A percentile compares a stretch with the other conserved stretches of the same genome.
Conservation (phyloP, 208 protist species). For the Tritrichomonas musculus region DNA sequence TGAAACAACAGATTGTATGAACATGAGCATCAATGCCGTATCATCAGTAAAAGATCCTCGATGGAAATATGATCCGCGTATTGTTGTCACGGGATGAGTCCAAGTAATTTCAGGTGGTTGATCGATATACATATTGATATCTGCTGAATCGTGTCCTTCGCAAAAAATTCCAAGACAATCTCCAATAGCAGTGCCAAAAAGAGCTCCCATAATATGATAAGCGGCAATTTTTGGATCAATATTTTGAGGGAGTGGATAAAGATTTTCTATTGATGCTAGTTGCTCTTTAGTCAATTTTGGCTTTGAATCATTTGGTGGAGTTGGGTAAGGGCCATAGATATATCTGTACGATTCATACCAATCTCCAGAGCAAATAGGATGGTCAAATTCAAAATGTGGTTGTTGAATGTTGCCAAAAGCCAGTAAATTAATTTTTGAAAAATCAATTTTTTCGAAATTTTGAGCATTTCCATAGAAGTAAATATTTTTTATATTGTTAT, state of each 20-base stretch:
- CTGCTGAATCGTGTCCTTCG: neutral
- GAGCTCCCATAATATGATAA: neutral
- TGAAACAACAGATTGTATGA: neutral
- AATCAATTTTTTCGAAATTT: too few species aligned
- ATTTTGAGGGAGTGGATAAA: neutral
- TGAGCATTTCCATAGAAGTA: too few species aligned
- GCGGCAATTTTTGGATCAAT: neutral
- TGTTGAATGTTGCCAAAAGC: too few species aligned
- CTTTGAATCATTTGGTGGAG: neutral
- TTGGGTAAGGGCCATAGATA: neutral
- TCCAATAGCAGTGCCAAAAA: neutral
- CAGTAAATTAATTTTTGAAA: too few species aligned
- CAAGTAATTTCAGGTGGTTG: neutral
- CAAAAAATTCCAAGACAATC: neutral
- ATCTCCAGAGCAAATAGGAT: neutral
- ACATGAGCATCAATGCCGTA: neutral
- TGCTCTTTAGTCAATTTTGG: neutral
- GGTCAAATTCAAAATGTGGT: neutral
- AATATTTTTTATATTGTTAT: too few species aligned
- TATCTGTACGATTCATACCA: neutral
- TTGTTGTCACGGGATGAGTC: neutral
- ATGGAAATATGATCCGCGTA: neutral
- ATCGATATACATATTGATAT: neutral
- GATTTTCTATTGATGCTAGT: neutral
- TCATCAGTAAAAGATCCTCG: neutral